A percentile compares a stretch with the other conserved stretches of the same genome.
phyloP scores from a whole-genome alignment of 352 stramenopile genomes.

The Pythium sukuiense region DNA sequence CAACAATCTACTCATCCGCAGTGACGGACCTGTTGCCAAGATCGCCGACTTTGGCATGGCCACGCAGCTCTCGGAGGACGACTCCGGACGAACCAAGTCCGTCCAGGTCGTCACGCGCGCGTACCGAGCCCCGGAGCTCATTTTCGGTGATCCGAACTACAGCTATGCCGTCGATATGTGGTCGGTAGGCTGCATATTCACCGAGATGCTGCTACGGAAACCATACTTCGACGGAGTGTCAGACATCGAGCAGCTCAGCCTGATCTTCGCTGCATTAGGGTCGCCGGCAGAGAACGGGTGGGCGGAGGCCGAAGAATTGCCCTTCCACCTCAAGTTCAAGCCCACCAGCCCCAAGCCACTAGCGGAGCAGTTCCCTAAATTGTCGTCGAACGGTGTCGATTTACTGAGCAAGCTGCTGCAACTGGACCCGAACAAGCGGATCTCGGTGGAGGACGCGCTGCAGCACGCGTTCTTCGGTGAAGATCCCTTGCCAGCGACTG shows the following conservation, averaged over 20 bases:
- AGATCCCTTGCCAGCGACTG: slow-evolving; percentile 23
- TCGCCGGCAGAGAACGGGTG: slow-evolving; percentile 67
- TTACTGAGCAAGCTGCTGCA: slow-evolving; percentile 50
- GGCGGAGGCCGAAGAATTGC: slow-evolving; percentile 46
- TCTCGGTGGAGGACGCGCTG: slow-evolving; percentile 51
- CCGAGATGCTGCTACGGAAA: slow-evolving; percentile 63
- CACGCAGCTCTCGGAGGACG: slow-evolving; percentile 25
- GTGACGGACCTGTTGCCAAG: slow-evolving; percentile 47
- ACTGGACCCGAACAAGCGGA: slow-evolving; percentile 62
- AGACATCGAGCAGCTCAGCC: slow-evolving; percentile 81
- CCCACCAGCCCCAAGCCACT: slow-evolving; percentile 61
- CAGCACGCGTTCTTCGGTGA: slow-evolving; percentile 69
- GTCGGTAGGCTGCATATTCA: slow-evolving; percentile 81
- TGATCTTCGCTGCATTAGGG: slow-evolving; percentile 66
- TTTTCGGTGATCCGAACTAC: slow-evolving; percentile 73
- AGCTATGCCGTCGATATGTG: slow-evolving; percentile 69
- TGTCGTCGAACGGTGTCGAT: slow-evolving; percentile 54
- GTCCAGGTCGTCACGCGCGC: slow-evolving; percentile 75
- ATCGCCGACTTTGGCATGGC: slow-evolving; percentile 87
- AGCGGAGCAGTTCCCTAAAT: slow-evolving; percentile 51
- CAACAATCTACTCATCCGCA: slow-evolving; percentile 74
- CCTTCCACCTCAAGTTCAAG: slow-evolving; percentile 78
- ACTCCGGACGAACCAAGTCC: slow-evolving; percentile 38
- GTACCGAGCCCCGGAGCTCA: slow-evolving; percentile 75
- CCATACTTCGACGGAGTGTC: slow-evolving; percentile 66